Evolutionary conservation across 2,329 filamentous ascomycete species (phyloP).

Genomic region (Fusarium coicis): DNA sequence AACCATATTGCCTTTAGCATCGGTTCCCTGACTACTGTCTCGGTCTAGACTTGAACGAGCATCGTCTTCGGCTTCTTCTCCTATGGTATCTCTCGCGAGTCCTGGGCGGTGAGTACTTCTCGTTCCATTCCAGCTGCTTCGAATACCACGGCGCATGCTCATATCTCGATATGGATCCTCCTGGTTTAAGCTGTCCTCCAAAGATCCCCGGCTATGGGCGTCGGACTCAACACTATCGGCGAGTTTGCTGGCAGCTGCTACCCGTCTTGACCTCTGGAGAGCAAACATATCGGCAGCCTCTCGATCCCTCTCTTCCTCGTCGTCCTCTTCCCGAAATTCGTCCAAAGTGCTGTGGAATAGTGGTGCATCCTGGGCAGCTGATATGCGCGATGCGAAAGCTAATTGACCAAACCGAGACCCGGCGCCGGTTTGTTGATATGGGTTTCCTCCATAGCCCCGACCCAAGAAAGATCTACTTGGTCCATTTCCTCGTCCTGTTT

Average conservation of each 20-base stretch:
- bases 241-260: conserved; percentile 85
- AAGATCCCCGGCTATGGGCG: conserved; percentile 52
- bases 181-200: conserved; percentile 48
- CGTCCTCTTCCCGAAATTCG: conserved; percentile 91
- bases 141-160: conserved; percentile 63
- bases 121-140: conserved; percentile 72
- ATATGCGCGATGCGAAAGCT: conserved; percentile 81
- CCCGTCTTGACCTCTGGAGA: conserved; percentile 86
- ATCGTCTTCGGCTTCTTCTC: conserved; percentile 58
- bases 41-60: conserved; percentile 48
- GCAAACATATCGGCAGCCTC: conserved; percentile 96
- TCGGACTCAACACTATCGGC: conserved; percentile 89
- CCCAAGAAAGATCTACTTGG: conserved; percentile 57
- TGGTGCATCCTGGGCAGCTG: conserved; percentile 80
- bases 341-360: conserved; percentile 94
- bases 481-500: conserved; percentile 44
- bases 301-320: conserved; percentile 88
- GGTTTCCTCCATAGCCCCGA: conserved; percentile 70
- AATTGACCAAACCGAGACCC: conserved; percentile 77
- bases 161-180: conserved; percentile 57
- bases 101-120: conserved; percentile 52
- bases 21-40: conserved; percentile 44
- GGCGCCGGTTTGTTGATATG: conserved; percentile 81
- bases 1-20: conserved; percentile 76
- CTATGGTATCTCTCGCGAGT: conserved; percentile 46